Conservation (phyloP, 805 yeast genomes). For the Saturnispora mendoncae region DNA sequence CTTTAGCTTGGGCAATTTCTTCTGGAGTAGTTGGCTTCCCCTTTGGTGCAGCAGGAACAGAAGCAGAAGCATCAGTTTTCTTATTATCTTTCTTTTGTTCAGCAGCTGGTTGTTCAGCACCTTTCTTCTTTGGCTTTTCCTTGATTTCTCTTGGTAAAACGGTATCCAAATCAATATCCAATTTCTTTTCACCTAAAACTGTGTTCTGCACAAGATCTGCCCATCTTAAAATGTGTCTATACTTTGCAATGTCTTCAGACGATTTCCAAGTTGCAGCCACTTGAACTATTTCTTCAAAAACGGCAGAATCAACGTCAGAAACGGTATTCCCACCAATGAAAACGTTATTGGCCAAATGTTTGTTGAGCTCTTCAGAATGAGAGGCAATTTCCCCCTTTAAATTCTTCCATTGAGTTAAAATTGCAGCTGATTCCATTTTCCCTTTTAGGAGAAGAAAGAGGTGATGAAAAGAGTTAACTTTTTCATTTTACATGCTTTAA, state of each 20-base stretch:
- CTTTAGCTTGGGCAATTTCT: conserved; percentile 26
- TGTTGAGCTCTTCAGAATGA: conserved; percentile 55
- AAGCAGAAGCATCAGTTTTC: no score
- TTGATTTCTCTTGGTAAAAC: conserved; percentile 53
- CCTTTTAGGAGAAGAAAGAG: not conserved
- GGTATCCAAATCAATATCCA: conserved; percentile 49
- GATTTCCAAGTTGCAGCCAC: conserved; percentile 47
- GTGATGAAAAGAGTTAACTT: not conserved
- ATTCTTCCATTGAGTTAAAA: conserved; percentile 71
- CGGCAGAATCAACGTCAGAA: conserved; percentile 60
- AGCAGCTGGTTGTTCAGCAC: conserved; percentile 17
- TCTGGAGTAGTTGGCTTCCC: conserved; percentile 26
- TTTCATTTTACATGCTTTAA: no score
- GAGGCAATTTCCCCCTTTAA: conserved; percentile 42
- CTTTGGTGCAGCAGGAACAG: conserved; percentile 14
- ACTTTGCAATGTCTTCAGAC: conserved; percentile 44
- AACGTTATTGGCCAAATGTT: conserved; percentile 57
- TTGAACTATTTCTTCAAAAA: conserved; percentile 60
- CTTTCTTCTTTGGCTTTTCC: conserved; percentile 30
- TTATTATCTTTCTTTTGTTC: no score
- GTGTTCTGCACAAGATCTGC: conserved; percentile 75
- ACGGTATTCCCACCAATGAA: conserved; percentile 63
- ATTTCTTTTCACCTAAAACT: conserved; percentile 32
- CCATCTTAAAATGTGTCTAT: conserved; percentile 91
- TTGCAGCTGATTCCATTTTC: conserved; percentile 38